Evolutionary conservation across 495 filamentous ascomycete genomes (phyloP).

Genomic region (Trichoderma virens): DNA sequence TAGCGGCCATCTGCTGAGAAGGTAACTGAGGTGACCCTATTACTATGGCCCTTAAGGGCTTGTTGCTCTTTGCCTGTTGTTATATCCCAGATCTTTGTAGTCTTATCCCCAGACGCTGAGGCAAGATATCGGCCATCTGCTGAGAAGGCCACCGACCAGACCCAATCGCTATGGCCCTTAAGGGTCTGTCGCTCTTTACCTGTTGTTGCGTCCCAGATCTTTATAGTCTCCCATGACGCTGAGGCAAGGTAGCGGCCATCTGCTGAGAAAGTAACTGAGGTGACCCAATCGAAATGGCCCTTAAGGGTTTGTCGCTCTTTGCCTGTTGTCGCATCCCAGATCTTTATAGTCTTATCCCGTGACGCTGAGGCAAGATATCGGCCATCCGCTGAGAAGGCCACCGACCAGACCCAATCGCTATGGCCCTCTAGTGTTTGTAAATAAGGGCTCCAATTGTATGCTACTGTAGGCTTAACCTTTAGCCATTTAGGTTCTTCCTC

Average conservation of each 20-base stretch:
- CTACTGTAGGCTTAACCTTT: background rate
- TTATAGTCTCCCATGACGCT: background rate
- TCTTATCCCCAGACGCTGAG: background rate
- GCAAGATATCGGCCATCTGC: background rate
- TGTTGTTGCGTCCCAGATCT: background rate
- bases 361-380: background rate
- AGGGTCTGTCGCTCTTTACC: background rate
- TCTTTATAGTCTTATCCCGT: slow-evolving; percentile 2
- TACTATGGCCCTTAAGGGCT: background rate
- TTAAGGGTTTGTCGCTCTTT: background rate
- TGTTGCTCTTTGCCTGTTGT: background rate
- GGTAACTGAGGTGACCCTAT: background rate
- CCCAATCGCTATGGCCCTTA: background rate
- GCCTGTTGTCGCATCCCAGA: background rate
- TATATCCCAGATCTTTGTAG: slow-evolving; percentile 2
- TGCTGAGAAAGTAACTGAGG: background rate
- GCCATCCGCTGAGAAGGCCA: background rate
- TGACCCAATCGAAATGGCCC: background rate
- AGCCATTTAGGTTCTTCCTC: background rate
- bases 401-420: too few species aligned
- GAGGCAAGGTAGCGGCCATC: background rate
- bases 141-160: too few species aligned
- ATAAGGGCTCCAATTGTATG: too few species aligned
- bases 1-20: background rate
- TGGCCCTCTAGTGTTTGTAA: too few species aligned